Base-by-base conservation (phyloP, 805 yeast genomes). In the Ogataea pini region DNA sequence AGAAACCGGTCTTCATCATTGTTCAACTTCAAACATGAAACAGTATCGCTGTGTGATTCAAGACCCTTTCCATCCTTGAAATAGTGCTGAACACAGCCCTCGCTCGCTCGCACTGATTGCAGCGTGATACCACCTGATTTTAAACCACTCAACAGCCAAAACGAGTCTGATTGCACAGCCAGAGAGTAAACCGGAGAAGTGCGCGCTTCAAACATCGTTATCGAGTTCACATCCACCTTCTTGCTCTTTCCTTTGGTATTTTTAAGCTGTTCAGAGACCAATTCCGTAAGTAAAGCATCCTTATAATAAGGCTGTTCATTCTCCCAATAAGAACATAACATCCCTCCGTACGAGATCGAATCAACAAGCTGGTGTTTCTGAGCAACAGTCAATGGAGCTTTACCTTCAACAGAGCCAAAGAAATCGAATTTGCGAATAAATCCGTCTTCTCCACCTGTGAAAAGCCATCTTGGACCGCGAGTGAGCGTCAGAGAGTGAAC, bases 371-470 rank as follows among this genome's bases (percentile, higher is more conserved):
- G 86, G 65, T 94, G 98, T 60, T 81, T 82, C 65, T 94, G 99
- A 2, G 96, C 89, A 51, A 90, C 87, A 0, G 98, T 92, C 44
- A 94, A 72, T 4, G 94, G 92, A 6, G 85, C 73, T 56, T 86
- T 86, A 14, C 97, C 97, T 59, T 87, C 91, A 19, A 94, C 78
- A 1, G 97, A 86, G 28, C 85, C 85, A 33, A 83, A 76, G 53
- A 94, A 85, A 67, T 94, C 96, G 69, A 85, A 94, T 62, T 87
- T 90, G 41, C 99, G 73, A 28, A 94, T 86, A 59, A 83, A 88
- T 4, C 99, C 99, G 66, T 94, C 99, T 55, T 86, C 92, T 8
- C 98, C 98, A 17, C 99, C 99, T 0, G 96, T 85, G 59, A 91
- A 85, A 33, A 94, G 72, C 85, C 90, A 91, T 61, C 83, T 84